phyloP scores from a whole-genome alignment of 495 filamentous ascomycete genomes.

The Penicillium argentinense region DNA sequence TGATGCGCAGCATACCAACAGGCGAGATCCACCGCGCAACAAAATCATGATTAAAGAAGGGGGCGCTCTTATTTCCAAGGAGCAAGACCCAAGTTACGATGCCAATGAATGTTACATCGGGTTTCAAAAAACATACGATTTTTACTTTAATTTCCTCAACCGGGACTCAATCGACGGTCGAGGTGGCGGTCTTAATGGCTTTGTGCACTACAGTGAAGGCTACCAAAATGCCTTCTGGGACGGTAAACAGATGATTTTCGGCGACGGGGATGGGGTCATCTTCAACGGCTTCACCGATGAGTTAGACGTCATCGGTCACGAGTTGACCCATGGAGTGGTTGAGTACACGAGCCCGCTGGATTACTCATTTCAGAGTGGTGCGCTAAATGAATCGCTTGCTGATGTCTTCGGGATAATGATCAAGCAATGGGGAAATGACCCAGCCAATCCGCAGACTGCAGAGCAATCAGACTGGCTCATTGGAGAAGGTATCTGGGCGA shows the following conservation, averaged over 20 bases:
- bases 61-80: background rate
- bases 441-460: background rate
- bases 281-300: background rate
- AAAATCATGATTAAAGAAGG: background rate
- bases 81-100: background rate
- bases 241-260: background rate
- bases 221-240: background rate
- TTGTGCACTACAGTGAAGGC: background rate
- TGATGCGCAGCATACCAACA: background rate
- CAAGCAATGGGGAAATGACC: conserved; percentile 42
- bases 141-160: background rate
- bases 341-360: background rate
- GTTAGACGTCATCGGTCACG: background rate
- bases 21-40: background rate
- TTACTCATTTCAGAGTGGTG: conserved; percentile 19
- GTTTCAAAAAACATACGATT: background rate
- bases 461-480: conserved; percentile 48
- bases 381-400: conserved; percentile 52
- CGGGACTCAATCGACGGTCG: background rate
- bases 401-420: conserved; percentile 56
- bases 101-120: background rate
- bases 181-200: background rate
- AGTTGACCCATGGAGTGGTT: background rate
- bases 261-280: background rate
- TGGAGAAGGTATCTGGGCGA: conserved; percentile 46